phyloP scores from a whole-genome alignment of 2,329 filamentous ascomycete genomes.

The Trichothecium sympodiale region DNA sequence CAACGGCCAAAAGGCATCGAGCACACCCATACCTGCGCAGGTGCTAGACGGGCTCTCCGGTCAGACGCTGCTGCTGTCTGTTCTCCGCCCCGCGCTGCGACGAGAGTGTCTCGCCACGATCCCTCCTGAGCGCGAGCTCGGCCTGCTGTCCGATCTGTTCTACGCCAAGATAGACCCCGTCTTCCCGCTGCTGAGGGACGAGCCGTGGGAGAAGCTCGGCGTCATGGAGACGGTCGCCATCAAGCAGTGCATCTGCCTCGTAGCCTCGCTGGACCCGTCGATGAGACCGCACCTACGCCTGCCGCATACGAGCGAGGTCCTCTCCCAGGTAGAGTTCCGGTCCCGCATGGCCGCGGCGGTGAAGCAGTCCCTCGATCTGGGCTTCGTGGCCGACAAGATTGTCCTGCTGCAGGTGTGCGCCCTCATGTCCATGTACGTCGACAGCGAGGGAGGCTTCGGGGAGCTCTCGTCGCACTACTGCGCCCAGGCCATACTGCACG shows the following conservation, averaged over 20 bases:
- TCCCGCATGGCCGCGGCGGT: conserved; percentile 6
- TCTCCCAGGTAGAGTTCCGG: conserved; percentile 8
- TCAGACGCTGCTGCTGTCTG: conserved; percentile 6
- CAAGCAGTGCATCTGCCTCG: conserved; percentile 11
- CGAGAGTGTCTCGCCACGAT: conserved; percentile 6
- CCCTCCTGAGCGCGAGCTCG: conserved; percentile 5
- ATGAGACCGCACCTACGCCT: conserved; percentile 9
- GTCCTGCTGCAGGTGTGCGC: conserved; percentile 8
- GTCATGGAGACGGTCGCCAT: conserved; percentile 7
- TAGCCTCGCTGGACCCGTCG: conserved; percentile 9
- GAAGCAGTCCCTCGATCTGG: conserved; percentile 8
- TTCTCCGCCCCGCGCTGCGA: conserved; percentile 4
- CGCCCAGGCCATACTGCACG: conserved; percentile 12
- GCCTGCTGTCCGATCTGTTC: conserved; percentile 4
- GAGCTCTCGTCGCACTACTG: conserved; percentile 9
- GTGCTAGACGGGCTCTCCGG: conserved; percentile 6
- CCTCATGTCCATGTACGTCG: conserved; percentile 10
- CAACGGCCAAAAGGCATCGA: conserved; percentile 1
- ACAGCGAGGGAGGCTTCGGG: conserved; percentile 7
- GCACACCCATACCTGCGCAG: conserved; percentile 5
- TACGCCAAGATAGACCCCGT: conserved; percentile 11
- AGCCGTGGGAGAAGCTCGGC: conserved; percentile 6
- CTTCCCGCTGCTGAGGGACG: conserved; percentile 9
- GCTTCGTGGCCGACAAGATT: conserved; percentile 8
- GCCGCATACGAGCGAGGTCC: conserved; percentile 3